Evolutionary conservation across 805 yeast species (phyloP).

Genomic region (Myxozyma monticola): DNA sequence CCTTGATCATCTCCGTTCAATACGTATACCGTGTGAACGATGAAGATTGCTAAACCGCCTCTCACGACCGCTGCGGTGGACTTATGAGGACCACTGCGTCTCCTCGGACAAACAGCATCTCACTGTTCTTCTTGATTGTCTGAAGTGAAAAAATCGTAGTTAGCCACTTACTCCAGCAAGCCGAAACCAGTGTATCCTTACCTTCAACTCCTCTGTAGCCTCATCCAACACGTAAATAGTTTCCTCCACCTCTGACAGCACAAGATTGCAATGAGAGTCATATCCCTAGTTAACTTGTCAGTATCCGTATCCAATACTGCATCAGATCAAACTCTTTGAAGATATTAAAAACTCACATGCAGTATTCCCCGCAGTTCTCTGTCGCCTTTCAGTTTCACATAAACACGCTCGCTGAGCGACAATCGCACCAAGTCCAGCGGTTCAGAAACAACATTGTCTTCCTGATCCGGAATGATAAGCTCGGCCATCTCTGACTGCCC

Average conservation of each 20-base stretch:
- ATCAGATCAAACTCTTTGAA: background rate
- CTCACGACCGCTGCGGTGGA: conserved; percentile 36
- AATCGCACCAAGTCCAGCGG: conserved; percentile 90
- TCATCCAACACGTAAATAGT: conserved; percentile 63
- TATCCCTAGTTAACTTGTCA: conserved; percentile 54
- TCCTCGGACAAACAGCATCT: conserved; percentile 96
- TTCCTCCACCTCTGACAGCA: conserved; percentile 88
- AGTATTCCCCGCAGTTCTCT: conserved; percentile 87
- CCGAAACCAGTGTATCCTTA: background rate
- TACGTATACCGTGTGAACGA: too few species aligned
- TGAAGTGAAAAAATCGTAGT: conserved; percentile 20
- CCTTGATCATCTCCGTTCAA: too few species aligned
- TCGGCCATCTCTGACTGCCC: conserved; percentile 24
- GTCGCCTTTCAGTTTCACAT: conserved; percentile 89
- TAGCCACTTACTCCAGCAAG: background rate
- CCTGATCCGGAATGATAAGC: conserved; percentile 12
- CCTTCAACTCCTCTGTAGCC: conserved; percentile 41
- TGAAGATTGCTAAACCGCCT: background rate
- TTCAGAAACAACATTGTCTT: conserved; percentile 45
- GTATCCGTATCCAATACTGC: background rate
- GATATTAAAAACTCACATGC: conserved; percentile 53
- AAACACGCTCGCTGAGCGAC: conserved; percentile 81
- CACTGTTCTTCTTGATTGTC: conserved; percentile 59
- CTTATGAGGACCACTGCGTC: conserved; percentile 88
- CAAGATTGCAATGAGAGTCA: conserved; percentile 96